These are phyloP conservation scores for Lablab purpureus DNA, from an alignment of 306 rosid species.

Conservation along the genomic window DNA sequence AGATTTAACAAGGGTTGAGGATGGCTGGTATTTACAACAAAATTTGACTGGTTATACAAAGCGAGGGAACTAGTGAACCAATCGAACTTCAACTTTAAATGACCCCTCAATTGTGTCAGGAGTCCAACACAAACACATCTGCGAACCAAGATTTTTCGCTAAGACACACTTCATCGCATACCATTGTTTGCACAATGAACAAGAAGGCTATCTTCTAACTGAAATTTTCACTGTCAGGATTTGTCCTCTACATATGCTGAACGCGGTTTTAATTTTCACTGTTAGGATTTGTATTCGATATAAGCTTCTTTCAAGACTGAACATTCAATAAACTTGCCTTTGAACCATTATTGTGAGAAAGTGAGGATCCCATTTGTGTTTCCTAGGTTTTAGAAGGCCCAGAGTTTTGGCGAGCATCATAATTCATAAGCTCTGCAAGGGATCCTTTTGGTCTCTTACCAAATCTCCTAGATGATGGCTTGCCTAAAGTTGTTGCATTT, in stretches of 20 bases:
- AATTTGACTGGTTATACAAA: conserved; percentile 10
- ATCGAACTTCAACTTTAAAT: not conserved
- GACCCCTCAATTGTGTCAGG: not conserved
- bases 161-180: not conserved
- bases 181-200: conserved; percentile 10
- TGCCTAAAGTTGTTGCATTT: conserved; percentile 45
- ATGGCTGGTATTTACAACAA: not conserved
- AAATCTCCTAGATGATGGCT: conserved; percentile 24
- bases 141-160: not conserved
- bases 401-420: conserved; percentile 7
- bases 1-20: not conserved
- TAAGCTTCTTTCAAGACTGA: conserved; percentile 29
- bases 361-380: not conserved
- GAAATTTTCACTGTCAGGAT: conserved; percentile 21
- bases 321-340: conserved; percentile 2
- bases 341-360: conserved; percentile 36
- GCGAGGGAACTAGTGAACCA: not conserved
- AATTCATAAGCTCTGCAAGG: conserved; percentile 37
- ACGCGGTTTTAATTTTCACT: conserved; percentile 10
- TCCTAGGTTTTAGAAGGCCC: conserved; percentile 38
- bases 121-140: not conserved
- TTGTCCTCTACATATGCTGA: conserved; percentile 29
- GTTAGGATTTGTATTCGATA: conserved; percentile 30
- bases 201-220: not conserved
- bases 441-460: conserved; percentile 46